Conservation (phyloP, 768 basidiomycete genomes). For the Lactarius sp. region DNA sequence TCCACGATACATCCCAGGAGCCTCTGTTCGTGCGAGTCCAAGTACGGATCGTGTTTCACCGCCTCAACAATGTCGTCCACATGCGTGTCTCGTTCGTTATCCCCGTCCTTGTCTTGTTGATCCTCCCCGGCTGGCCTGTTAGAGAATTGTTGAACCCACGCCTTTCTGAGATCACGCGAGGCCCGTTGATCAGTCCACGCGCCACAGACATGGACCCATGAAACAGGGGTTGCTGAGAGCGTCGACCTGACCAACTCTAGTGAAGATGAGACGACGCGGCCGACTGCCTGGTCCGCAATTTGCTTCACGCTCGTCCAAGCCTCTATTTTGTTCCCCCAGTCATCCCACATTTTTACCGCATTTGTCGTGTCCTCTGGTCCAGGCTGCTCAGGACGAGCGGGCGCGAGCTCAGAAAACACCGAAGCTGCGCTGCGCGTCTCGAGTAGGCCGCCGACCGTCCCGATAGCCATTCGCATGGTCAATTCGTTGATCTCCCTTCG, state of each 20-base stretch:
- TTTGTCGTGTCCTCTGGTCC: constrained; percentile 27
- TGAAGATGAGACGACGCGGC: constrained; percentile 46
- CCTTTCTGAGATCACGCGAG: constrained; percentile 41
- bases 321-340: constrained; percentile 69
- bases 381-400: not conserved
- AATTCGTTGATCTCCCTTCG: constrained; percentile 76
- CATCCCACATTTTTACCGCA: constrained; percentile 42
- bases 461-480: constrained; percentile 78
- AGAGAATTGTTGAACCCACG: constrained; percentile 68
- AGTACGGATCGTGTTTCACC: constrained; percentile 66
- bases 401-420: constrained; percentile 19
- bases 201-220: constrained; percentile 49
- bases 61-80: constrained; percentile 71
- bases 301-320: constrained; percentile 64
- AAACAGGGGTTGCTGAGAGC: constrained; percentile 45
- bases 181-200: constrained; percentile 20
- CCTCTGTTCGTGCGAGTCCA: constrained; percentile 78
- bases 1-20: constrained; percentile 85
- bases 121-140: constrained; percentile 40
- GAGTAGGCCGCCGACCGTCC: constrained; percentile 64
- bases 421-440: constrained; percentile 36
- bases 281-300: constrained; percentile 74
- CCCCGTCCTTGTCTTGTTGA: constrained; percentile 33
- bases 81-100: constrained; percentile 28
- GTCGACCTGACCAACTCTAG: constrained; percentile 32